Evolutionary conservation across 306 rosid genomes (phyloP), one percentile per base, ranked within the genome.

Genomic region (Carpinus fangiana): DNA sequence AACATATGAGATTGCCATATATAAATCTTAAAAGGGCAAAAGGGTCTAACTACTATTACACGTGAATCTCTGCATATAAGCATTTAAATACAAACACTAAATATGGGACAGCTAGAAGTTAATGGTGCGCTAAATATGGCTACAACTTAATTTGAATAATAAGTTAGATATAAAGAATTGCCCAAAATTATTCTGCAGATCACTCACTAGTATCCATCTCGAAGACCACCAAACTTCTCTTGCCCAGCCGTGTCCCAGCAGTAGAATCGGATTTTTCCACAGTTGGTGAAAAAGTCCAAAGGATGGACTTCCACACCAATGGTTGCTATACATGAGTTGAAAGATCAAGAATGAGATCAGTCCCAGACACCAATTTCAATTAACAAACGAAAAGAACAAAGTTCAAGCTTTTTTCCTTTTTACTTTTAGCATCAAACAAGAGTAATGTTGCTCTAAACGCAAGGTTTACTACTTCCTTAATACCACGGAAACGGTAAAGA

Each of bases 191-290:
- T 45, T 70, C 18, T 26, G 45, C 18, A 36, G 2, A 69, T 6
- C 4, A 79, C 91, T 82, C 50, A 87, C 96, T 90, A 91, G 38
- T 91, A 91, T 65, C 90, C 96, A 81, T 91, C 96, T 82, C 96
- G 75, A 2, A 91, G 93, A 21, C 96, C 96, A 48, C 96, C 96
- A 56, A 91, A 91, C 69, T 89, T 91, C 77, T 89, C 96, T 79
- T 91, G 96, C 0, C 96, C 96, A 1, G 96, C 96, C 3, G 93
- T 91, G 74, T 92, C 94, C 97, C 97, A 92, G 82, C 97, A 92
- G 73, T 90, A 88, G 81, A 92, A 92, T 0, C 97, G 87, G 73
- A 92, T 82, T 54, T 90, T 88, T 17, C 94, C 97, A 61, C 94
- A 92, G 87, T 90, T 92, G 0, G 94, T 92, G 84, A 88, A 90